Evolutionary conservation across 2,329 filamentous ascomycete species (phyloP).

Genomic region (Ophiosphaerella korrae): DNA sequence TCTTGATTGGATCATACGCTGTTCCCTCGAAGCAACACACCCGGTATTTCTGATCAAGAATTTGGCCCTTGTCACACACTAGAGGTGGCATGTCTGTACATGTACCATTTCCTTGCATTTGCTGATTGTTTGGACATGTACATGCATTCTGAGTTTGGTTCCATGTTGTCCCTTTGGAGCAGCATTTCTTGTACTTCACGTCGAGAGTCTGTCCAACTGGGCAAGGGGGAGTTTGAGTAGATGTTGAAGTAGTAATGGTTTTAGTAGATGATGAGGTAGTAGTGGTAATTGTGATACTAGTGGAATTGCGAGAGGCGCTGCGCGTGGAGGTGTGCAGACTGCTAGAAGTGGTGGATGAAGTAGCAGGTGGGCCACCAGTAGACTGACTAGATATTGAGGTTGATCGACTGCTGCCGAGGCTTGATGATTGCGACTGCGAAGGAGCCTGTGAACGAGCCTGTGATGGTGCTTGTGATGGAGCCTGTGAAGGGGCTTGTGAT

Average conservation of each 20-base stretch:
- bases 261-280: not conserved
- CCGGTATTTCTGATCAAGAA: not conserved
- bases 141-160: not conserved
- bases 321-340: too few species aligned
- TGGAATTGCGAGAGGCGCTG: too few species aligned
- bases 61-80: not conserved
- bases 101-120: not conserved
- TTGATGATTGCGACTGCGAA: too few species aligned
- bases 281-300: too few species aligned
- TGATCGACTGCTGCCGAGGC: too few species aligned
- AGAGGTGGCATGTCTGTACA: not conserved
- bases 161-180: not conserved
- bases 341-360: too few species aligned
- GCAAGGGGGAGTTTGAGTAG: not conserved
- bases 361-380: too few species aligned
- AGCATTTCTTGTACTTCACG: conserved; percentile 1
- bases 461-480: too few species aligned
- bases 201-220: not conserved
- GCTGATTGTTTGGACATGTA: not conserved
- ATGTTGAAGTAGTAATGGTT: not conserved
- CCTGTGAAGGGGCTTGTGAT: too few species aligned
- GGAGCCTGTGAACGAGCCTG: too few species aligned
- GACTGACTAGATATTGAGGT: too few species aligned
- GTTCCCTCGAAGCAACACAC: not conserved
- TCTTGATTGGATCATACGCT: not conserved